A percentile compares a stretch with the other conserved stretches of the same genome.
Conservation (phyloP, 2,329 filamentous ascomycete species). For the Tolypocladium sp. region DNA sequence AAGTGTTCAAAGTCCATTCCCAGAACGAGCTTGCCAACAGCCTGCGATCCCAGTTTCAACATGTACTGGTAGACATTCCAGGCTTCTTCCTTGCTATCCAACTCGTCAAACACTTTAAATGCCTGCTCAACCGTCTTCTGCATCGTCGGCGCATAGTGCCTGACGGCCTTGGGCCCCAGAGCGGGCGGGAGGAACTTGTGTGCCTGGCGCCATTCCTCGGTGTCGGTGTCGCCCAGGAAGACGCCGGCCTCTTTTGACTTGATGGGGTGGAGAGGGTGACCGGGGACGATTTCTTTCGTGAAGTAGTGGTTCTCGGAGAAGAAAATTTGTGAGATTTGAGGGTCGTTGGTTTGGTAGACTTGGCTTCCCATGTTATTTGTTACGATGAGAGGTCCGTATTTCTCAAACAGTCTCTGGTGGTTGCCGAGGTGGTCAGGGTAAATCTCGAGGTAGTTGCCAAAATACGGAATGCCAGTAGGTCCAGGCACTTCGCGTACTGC, state of each 20-base stretch:
- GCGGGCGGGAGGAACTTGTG: constrained; percentile 56
- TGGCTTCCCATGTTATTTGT: constrained; percentile 41
- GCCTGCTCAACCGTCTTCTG: constrained; percentile 37
- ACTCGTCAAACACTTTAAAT: constrained; percentile 38
- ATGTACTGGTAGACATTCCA: constrained; percentile 42
- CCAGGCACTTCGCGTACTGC: constrained; percentile 40
- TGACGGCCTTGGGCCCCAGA: constrained; percentile 48
- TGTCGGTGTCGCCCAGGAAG: constrained; percentile 41
- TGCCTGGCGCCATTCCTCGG: constrained; percentile 36
- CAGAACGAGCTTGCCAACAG: constrained; percentile 27
- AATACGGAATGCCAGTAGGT: constrained; percentile 34
- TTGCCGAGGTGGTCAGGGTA: constrained; percentile 51
- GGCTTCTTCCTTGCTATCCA: constrained; percentile 37
- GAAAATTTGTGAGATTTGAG: constrained; percentile 32
- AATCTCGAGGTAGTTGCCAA: constrained; percentile 45
- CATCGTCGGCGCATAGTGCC: constrained; percentile 52
- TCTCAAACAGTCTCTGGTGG: constrained; percentile 42
- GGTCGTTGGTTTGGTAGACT: constrained; percentile 42
- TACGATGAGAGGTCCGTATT: constrained; percentile 41
- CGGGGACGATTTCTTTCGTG: constrained; percentile 41
- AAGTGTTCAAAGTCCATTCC: constrained; percentile 39
- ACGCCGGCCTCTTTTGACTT: constrained; percentile 29
- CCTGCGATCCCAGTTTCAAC: constrained; percentile 37
- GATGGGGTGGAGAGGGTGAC: constrained; percentile 35
- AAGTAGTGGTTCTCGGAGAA: constrained; percentile 43